Base-by-base conservation (phyloP, 495 filamentous ascomycete species). In the Parmelia sp. region DNA sequence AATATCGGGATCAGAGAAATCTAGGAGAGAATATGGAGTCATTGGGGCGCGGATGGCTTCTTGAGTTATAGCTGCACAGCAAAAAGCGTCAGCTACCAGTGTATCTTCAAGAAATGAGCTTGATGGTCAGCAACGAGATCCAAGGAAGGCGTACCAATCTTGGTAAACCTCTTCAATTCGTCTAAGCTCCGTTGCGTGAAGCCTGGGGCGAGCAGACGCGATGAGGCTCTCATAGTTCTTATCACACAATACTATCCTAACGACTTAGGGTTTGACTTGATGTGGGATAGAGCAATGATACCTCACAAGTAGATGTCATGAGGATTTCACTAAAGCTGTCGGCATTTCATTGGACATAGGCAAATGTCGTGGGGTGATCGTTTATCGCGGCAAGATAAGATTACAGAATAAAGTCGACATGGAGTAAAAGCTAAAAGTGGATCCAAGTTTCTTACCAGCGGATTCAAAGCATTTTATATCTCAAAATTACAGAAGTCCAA, bases 151-250 rank as follows among this genome's bases (percentile, higher is more conserved):
- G 62, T 75, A 88, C 86, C 84, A 36, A 83, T 81, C 61, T 69
- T 77, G 10, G 84, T 79, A 21, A 82, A 76, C n/a, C 83, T 81
- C 62, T 82, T 82, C 66, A 89, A 73, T 69, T 89, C 87, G 53
- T 87, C 85, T 25, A 88, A 73, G 66, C 84, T 88, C 60, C 85
- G 81, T 66, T 78, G 81, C 67, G 85, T 68, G 73, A 90, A 89
- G 39, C 85, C 82, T 35, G 75, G 69, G 51, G 80, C 75, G 57
- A 85, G 72, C 61, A 83, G 77, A 45, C 76, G 74, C 39, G 79
- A 68, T 15, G 80, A 81, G 47, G 78, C 77, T 53, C 79, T 73
- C 81, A 84, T 83, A 21, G 33, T 39, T 36, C 8, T 29, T 31
- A 25, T 29, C 25, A 8, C 15, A 53, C 23, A 49, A 9, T 4